A percentile compares a stretch with the other conserved stretches of the same genome.
Conservation (phyloP, 208 protist species). For the Acanthamoeba healyi region DNA sequence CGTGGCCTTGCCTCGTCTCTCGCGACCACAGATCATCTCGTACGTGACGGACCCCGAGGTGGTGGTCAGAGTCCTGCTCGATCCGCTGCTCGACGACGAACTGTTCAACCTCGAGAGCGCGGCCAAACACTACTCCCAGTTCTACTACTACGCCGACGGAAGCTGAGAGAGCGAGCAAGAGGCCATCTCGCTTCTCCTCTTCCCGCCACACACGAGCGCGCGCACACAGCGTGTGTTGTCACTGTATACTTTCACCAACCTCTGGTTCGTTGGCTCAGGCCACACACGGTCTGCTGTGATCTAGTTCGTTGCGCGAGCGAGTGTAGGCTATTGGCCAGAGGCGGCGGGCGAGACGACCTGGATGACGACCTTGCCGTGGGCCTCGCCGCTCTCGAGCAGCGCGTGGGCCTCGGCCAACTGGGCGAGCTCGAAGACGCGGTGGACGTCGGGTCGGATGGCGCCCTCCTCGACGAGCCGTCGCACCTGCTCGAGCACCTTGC, state of each 20-base stretch:
- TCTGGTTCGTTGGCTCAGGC: too few relatives aligned
- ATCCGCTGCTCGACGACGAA: constrained; percentile 14
- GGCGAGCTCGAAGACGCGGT: constrained; percentile 1
- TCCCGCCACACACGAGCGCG: background rate
- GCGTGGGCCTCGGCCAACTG: constrained; percentile 23
- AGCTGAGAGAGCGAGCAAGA: background rate
- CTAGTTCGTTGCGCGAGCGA: too few relatives aligned
- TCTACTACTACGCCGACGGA: constrained; percentile 14
- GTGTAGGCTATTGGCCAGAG: background rate
- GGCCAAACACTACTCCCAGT: constrained; percentile 31
- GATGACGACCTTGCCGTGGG: constrained; percentile 25
- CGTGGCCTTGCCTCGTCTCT: too few relatives aligned
- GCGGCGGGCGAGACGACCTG: background rate
- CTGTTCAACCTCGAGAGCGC: background rate
- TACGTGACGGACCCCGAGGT: constrained; percentile 20
- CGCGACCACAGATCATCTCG: background rate
- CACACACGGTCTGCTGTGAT: too few relatives aligned
- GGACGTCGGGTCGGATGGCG: background rate
- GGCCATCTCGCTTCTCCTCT: too few relatives aligned
- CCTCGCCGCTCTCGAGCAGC: constrained; percentile 1
- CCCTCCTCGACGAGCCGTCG: constrained; percentile 31
- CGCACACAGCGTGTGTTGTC: background rate
- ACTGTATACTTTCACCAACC: background rate
- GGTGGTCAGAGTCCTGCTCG: background rate
- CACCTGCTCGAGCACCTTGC: constrained; percentile 48